Evolutionary conservation across 495 filamentous ascomycete genomes (phyloP).

Genomic region (Penicillium desertorum): DNA sequence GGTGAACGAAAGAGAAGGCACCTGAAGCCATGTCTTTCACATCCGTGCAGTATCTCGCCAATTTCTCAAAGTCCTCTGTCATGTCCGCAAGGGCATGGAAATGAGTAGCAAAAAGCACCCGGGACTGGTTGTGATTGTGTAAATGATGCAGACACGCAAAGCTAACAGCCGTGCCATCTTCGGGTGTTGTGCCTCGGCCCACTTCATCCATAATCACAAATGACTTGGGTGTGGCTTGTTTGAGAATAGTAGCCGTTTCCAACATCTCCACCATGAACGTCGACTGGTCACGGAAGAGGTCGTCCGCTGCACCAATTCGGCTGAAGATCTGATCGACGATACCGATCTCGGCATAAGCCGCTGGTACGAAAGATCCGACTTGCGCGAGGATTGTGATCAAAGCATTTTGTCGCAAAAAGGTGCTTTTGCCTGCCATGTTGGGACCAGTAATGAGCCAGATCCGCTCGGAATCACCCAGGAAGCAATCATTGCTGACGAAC

Average conservation of each 20-base stretch:
- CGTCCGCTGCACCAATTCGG: slow-evolving; percentile 88
- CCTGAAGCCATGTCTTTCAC: slow-evolving; percentile 65
- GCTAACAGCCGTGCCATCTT: slow-evolving; percentile 85
- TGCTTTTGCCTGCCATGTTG: slow-evolving; percentile 99
- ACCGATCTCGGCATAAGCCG: slow-evolving; percentile 77
- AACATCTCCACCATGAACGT: slow-evolving; percentile 81
- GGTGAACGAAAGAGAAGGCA: slow-evolving; percentile 83
- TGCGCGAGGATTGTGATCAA: slow-evolving; percentile 92
- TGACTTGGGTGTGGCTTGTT: slow-evolving; percentile 52
- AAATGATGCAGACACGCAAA: slow-evolving; percentile 86
- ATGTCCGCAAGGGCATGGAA: slow-evolving; percentile 86
- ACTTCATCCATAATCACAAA: slow-evolving; percentile 99
- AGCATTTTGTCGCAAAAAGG: slow-evolving; percentile 91
- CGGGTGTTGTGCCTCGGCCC: slow-evolving; percentile 87
- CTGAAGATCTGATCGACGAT: slow-evolving; percentile 92
- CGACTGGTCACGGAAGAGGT: slow-evolving; percentile 86
- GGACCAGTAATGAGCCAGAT: slow-evolving; percentile 93
- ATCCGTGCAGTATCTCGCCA: slow-evolving; percentile 89
- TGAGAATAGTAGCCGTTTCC: slow-evolving; percentile 53
- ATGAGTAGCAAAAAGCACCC: slow-evolving; percentile 90
- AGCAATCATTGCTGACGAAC: slow-evolving; percentile 87
- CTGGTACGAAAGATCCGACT: slow-evolving; percentile 87
- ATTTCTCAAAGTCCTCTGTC: slow-evolving; percentile 57
- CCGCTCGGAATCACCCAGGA: slow-evolving; percentile 64
- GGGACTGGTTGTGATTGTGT: slow-evolving; percentile 68